Base-by-base conservation (phyloP, 495 filamentous ascomycete genomes). In the Penicillium arizonense region DNA sequence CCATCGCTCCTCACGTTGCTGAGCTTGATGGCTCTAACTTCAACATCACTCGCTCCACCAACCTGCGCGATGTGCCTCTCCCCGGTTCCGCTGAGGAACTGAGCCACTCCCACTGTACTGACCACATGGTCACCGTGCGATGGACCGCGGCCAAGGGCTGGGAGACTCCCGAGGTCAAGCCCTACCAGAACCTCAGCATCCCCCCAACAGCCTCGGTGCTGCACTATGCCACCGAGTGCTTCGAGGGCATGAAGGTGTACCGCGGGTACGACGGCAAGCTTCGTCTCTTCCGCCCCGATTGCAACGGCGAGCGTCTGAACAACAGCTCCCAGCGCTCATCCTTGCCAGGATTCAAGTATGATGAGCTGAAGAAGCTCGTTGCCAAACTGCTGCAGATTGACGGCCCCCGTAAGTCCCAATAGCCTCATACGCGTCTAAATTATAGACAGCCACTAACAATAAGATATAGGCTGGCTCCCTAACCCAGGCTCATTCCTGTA, bases 201-300 rank as follows among this genome's bases (percentile, higher is more conserved):
- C 87, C 89, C 70, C 92, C 92, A 6, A 91, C 87, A 12, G 87
- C 91, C 13, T 89, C 86, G n/a, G 82, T 84, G 24, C 82, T 96
- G 34, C 90, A 96, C 75, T 96, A 96, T 67, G 91, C 91, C 13
- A 94, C 89, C 34, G 87, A 93, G 62, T 96, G 91, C 72, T 96
- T 96, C 73, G 91, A 96, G 69, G 91, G 91, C 28, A 79, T 94
- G 72, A 96, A 95, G 69, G 83, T 81, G 34, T 95, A 92, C 76
- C 88, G 91, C 49, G 90, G 90, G 23, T 82, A 80, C 59, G 90
- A 95, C 69, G 87, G 87, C 41, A 83, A 83, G 53, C 76, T 97
- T 49, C 88, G 92, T 34, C 74, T 96, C 40, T 97, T 97, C 79
- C 87, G 92, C 20, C 89, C 90, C 1, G 75, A 89, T 57, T 73